Conservation (phyloP, 192 early-diverging fungal genomes). For the Lunasporangiospora selenospora region DNA sequence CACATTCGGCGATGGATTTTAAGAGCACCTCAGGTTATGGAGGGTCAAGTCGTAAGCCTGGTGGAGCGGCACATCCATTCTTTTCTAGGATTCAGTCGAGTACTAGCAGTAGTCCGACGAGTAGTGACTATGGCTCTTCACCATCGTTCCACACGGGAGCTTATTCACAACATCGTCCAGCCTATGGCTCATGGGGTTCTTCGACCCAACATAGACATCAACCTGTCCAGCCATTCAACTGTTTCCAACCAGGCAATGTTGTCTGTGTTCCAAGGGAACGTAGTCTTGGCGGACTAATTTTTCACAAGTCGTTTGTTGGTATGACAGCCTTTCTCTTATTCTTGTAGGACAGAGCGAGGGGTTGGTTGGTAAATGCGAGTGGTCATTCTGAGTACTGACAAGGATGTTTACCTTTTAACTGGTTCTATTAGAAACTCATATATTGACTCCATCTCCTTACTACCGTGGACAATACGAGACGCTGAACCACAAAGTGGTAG, state of each 20-base stretch:
- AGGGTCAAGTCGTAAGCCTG: slow-evolving; percentile 2
- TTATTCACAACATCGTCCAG: slow-evolving; percentile 2
- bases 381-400: not conserved
- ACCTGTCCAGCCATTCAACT: slow-evolving; percentile 29
- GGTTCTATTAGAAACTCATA: slow-evolving; percentile 54
- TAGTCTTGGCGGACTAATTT: slow-evolving; percentile 46
- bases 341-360: not conserved
- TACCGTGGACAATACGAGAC: slow-evolving; percentile 58
- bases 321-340: slow-evolving; percentile 1
- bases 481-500: slow-evolving; percentile 53
- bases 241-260: slow-evolving; percentile 50
- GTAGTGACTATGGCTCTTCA: slow-evolving; percentile 41
- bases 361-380: not conserved
- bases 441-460: slow-evolving; percentile 60
- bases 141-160: slow-evolving; percentile 27
- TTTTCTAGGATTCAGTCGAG: slow-evolving; percentile 28
- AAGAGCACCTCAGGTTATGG: not conserved
- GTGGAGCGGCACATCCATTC: slow-evolving; percentile 25
- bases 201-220: slow-evolving; percentile 27
- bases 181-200: not conserved
- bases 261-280: slow-evolving; percentile 57
- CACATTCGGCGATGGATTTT: not conserved
- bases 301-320: slow-evolving; percentile 58
- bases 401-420: not conserved
- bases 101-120: slow-evolving; percentile 31